Conservation (phyloP, 1,284 basidiomycete genomes). For the Xerocomus alliaceus region DNA sequence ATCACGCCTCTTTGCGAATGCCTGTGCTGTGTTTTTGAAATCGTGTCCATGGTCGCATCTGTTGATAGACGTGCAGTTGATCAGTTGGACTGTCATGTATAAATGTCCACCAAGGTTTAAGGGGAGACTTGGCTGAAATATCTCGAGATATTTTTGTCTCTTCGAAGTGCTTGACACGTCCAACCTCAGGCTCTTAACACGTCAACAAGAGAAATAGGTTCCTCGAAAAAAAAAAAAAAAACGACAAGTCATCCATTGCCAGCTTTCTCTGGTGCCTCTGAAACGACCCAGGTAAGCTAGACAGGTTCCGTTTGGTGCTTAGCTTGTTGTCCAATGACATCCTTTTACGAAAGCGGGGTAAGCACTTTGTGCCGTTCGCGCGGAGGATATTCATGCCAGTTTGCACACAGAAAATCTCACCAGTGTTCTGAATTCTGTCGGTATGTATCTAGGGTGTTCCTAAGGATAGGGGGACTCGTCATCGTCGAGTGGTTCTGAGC, state of each 20-base stretch:
- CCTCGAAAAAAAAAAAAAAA: too few species aligned
- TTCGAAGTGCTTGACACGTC: not conserved
- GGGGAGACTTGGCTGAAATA: too few species aligned
- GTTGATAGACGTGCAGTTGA: slow-evolving; percentile 28
- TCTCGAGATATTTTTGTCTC: slow-evolving; percentile 11
- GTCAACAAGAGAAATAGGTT: slow-evolving; percentile 3
- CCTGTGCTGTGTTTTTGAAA: not conserved
- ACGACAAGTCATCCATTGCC: slow-evolving; percentile 3
- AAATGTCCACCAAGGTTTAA: slow-evolving; percentile 1
- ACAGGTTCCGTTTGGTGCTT: slow-evolving; percentile 5
- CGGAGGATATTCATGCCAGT: not conserved
- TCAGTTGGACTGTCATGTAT: slow-evolving; percentile 9
- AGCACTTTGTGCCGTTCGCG: slow-evolving; percentile 31
- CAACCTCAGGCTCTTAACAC: not conserved
- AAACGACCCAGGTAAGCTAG: not conserved
- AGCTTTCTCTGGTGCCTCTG: not conserved
- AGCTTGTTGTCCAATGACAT: slow-evolving; percentile 3
- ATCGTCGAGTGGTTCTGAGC: too few species aligned
- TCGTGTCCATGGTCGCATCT: slow-evolving; percentile 15
- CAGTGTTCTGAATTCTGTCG: slow-evolving; percentile 1
- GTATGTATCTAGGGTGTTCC: not conserved
- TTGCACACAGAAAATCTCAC: not conserved
- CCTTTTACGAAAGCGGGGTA: slow-evolving; percentile 35
- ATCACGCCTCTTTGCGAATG: not conserved
- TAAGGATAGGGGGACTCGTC: too few species aligned